Evolutionary conservation across 768 basidiomycete genomes (phyloP), one percentile per base, ranked within the genome.

Genomic region (Amanita thiersii): DNA sequence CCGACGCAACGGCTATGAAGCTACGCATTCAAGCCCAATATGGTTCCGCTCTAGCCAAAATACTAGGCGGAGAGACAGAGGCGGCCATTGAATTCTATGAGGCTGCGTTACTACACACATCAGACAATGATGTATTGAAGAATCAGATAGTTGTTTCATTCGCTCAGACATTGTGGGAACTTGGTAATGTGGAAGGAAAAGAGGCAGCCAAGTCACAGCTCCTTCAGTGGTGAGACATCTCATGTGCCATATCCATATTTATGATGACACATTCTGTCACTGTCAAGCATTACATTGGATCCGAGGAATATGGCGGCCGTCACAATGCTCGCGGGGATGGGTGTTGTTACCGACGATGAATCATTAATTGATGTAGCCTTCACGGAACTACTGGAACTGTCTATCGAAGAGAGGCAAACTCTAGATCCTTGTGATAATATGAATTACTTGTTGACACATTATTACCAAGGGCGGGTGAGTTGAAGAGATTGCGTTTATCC

Each of bases 271-370:
- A n/a, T n/a, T n/a, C n/a, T n/a, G n/a, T n/a, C n/a, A n/a, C n/a
- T n/a, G 6, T 20, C 35, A 50, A 94, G 92, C 52, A 83, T 96
- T 48, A 69, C 81, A 0, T 59, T 69, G 18, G 86, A 94, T 55
- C 73, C 82, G 0, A 83, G 83, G 47, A 88, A 92, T 53, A 56
- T 91, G 37, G 68, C 73, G 40, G 89, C 88, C 1, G 85, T 94
- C 57, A 86, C 83, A 34, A 73, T 81, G 0, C 72, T 97, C 1
- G 86, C 86, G 0, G 86, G 85, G n/a, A 90, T 96, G 77, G 91
- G 88, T 8, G 79, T 91, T 42, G 61, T 92, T 40, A 82, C 82
- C 2, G 69, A 70, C 24, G 91, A 94, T 51, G 79, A 84, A 24
- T 73, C 70, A 25, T 70, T 96, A 14, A 70, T 92, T 18, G 88